Percentiles rank a stretch among this genome's conserved stretches.
These are phyloP conservation scores for Fusarium beomiforme DNA, from an alignment of 2,329 filamentous ascomycete genomes.

Conservation along the genomic window DNA sequence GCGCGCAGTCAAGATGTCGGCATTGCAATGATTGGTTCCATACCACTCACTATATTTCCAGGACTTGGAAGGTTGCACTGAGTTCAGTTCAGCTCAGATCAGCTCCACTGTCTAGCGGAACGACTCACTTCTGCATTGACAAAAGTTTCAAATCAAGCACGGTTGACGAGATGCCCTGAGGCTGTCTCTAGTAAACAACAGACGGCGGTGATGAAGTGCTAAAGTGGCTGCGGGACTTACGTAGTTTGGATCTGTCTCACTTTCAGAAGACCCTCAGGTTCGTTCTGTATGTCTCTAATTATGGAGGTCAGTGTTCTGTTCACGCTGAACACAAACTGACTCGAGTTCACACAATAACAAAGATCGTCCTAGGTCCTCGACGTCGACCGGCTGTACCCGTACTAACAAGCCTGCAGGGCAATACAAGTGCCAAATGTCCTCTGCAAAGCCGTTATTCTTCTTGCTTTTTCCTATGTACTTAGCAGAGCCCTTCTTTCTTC, in stretches of 20 bases:
- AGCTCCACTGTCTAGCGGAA: neutral
- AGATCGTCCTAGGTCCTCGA: constrained; percentile 4
- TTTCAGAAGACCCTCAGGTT: neutral
- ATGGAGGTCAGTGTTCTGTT: neutral
- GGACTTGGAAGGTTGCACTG: constrained; percentile 8
- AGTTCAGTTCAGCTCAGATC: constrained; percentile 2
- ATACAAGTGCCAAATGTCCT: neutral
- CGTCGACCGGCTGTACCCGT: neutral
- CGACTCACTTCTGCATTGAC: neutral
- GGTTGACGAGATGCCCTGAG: constrained; percentile 18
- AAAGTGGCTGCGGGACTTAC: constrained; percentile 18
- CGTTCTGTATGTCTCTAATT: neutral
- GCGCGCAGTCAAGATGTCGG: constrained; percentile 5
- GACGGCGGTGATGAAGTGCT: constrained; percentile 1
- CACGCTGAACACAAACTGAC: neutral
- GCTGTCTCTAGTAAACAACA: neutral
- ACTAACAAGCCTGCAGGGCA: neutral
- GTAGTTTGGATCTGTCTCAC: constrained; percentile 5
- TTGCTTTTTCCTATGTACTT: constrained; percentile 3
- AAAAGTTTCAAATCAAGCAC: constrained; percentile 22
- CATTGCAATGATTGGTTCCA: constrained; percentile 22
- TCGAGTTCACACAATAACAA: constrained; percentile 17
- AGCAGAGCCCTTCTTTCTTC: constrained; percentile 4
- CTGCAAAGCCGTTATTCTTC: neutral
- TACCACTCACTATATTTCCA: constrained; percentile 1